Evolutionary conservation across 2,329 filamentous ascomycete genomes (phyloP), one percentile per base, ranked within the genome.

Genomic region (Fusarium sp.): DNA sequence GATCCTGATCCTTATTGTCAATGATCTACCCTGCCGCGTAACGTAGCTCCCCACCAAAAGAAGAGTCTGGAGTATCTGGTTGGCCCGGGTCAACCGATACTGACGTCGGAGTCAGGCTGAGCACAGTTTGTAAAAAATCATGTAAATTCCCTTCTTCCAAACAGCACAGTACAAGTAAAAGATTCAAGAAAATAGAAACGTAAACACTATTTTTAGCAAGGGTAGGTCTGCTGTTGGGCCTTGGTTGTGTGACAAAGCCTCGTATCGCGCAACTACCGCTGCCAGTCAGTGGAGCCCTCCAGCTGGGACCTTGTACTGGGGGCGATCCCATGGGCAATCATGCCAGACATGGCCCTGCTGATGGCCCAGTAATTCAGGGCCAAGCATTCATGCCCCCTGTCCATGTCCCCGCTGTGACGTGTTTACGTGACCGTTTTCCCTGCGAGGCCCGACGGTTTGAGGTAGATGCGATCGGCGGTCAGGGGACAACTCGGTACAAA

Each of bases 121-220:
- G 44, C 42, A 49, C 22, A 51, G 46, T 20, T 49, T 31, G 22
- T 20, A 40, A 44, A 44, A 53, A 22, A 38, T 38, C 44, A 63
- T 64, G 38, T 49, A 63, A 53, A 59, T 60, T 10, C 57, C 4
- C 31, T 29, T 27, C 46, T 62, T 62, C 61, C 40, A 49, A 51
- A 51, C 31, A 27, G 11, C 24, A 49, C 46, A 31, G 46, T 51
- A 17, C 6, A n/a, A 24, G 16, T 24, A 24, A 46, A 27, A 20
- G 17, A n/a, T 29, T 29, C 24, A 29, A 31, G 46, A 29, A 51
- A 29, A 61, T 29, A 10, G 58, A 24, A 24, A 7, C 3, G 5
- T 17, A 22, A 33, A 17, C 14, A 17, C 71, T 73, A 73, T 73
- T 73, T 73, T 73, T 74, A 72, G 70, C 46, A n/a, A 20, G 44